A percentile compares a stretch with the other conserved stretches of the same genome.
phyloP scores from a whole-genome alignment of 371 early-diverging fungal species.

The Mortierella polycephala region DNA sequence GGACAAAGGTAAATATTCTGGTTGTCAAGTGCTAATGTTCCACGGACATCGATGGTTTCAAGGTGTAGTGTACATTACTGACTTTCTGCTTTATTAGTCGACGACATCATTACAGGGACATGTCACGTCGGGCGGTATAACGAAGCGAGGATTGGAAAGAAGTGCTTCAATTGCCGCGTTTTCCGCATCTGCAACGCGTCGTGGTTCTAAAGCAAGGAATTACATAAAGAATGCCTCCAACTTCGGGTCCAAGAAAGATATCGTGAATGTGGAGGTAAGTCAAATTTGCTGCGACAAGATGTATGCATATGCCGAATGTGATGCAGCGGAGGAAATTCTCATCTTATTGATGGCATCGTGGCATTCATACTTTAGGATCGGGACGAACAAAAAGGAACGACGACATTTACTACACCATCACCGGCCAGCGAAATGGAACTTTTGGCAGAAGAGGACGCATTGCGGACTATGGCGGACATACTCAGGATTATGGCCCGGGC shows the following conservation, averaged over 20 bases:
- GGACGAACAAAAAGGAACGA: neutral
- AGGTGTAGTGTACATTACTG: neutral
- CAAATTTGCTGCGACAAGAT: no score
- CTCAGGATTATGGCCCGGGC: slow-evolving; percentile 49
- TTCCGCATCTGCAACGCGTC: neutral
- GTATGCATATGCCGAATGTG: no score
- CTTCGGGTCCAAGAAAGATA: slow-evolving; percentile 9
- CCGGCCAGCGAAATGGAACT: slow-evolving; percentile 21
- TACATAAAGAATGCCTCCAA: neutral
- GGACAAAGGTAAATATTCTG: slow-evolving; percentile 16
- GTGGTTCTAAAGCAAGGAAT: neutral
- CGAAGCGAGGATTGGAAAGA: slow-evolving; percentile 20
- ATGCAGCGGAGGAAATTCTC: neutral
- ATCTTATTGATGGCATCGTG: neutral
- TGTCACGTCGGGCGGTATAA: slow-evolving; percentile 26
- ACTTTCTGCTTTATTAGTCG: slow-evolving; percentile 8
- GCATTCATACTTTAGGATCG: slow-evolving; percentile 7
- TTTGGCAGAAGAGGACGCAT: slow-evolving; percentile 17
- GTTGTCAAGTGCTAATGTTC: neutral
- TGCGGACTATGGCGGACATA: slow-evolving; percentile 41
- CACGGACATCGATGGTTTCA: neutral
- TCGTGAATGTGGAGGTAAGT: neutral
- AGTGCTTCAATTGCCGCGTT: slow-evolving; percentile 7
- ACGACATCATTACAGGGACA: slow-evolving; percentile 27
- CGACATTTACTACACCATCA: neutral